Evolutionary conservation across 441 rosid species (phyloP), one percentile per base, ranked within the genome.

Genomic region (Pelargonium cotyledonis): DNA sequence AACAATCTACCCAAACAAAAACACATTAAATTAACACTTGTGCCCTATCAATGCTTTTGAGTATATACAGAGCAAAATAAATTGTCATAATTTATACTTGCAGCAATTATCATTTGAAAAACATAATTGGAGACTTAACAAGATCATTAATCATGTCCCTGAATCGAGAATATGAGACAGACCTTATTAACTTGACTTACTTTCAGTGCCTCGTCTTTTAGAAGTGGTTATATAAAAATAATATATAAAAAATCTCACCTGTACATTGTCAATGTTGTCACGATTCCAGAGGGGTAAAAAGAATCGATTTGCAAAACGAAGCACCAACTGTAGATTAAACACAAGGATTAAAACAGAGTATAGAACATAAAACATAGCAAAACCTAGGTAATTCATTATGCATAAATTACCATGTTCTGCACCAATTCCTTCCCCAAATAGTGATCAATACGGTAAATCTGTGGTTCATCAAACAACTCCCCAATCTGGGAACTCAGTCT

Each of bases 271-370:
- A 61, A 95, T 95, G 80, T 95, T 90, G 85, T 92, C 99, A 4
- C 99, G 98, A 77, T 95, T 95, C 98, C 98, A 92, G n/a, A 95
- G 97, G 35, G 99, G 99, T 80, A 95, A 68, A 76, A 95, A 90
- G 63, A 95, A 80, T 64, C 99, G 97, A 85, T 95, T 95, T 63
- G 99, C 96, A 87, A 95, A 92, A 67, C 98, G 97, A 66, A 95
- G 92, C 11, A 95, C 99, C 86, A 95, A 73, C 99, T 95, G 82
- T 75, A 76, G 68, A 64, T 68, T 51, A 46, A 44, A 70, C 72
- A 70, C 49, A 77, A 70, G 66, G 10, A 65, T 23, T 65, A 67
- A 65, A 68, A 65, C 75, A 46, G 14, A 16, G 46, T 63, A 68
- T 5, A 53, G 26, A 55, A 55, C 35, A 60, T 19, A 68, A 70